phyloP scores from a whole-genome alignment of 768 basidiomycete genomes.

The Rhizopogon rudus region DNA sequence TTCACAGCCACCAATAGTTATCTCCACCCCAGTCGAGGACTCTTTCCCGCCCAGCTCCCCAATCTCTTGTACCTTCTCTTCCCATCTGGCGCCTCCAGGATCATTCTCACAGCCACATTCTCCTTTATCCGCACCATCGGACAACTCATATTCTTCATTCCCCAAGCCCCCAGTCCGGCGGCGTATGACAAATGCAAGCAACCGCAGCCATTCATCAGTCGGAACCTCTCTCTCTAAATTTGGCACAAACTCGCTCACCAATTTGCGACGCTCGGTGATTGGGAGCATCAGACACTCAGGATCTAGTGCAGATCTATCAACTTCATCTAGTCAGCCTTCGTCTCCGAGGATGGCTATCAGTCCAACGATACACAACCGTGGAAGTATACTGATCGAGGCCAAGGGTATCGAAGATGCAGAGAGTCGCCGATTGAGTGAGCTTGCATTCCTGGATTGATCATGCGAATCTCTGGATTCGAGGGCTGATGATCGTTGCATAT shows the following conservation, averaged over 20 bases:
- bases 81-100: slow-evolving; percentile 8
- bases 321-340: slow-evolving; percentile 29
- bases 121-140: slow-evolving; percentile 4
- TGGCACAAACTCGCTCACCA: slow-evolving; percentile 35
- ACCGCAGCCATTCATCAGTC: slow-evolving; percentile 1
- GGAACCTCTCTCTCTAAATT: slow-evolving; percentile 19
- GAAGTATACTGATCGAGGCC: slow-evolving; percentile 50
- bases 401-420: slow-evolving; percentile 62
- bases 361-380: slow-evolving; percentile 56
- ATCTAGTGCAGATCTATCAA: slow-evolving; percentile 27
- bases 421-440: slow-evolving; percentile 62
- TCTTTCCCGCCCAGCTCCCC: slow-evolving; percentile 9
- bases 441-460: slow-evolving; percentile 53
- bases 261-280: slow-evolving; percentile 41
- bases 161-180: slow-evolving; percentile 5
- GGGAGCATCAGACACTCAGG: slow-evolving; percentile 24
- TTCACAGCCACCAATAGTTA: slow-evolving; percentile 10
- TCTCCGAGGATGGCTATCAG: slow-evolving; percentile 38
- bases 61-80: slow-evolving; percentile 19
- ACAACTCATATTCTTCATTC: slow-evolving; percentile 2
- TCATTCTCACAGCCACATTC: slow-evolving; percentile 11
- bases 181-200: slow-evolving; percentile 15
- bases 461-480: slow-evolving; percentile 1
- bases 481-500: background rate
- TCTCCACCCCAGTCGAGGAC: slow-evolving; percentile 13